phyloP scores from a whole-genome alignment of 2,329 filamentous ascomycete species.

The Pyrenophora tritici-repentis region DNA sequence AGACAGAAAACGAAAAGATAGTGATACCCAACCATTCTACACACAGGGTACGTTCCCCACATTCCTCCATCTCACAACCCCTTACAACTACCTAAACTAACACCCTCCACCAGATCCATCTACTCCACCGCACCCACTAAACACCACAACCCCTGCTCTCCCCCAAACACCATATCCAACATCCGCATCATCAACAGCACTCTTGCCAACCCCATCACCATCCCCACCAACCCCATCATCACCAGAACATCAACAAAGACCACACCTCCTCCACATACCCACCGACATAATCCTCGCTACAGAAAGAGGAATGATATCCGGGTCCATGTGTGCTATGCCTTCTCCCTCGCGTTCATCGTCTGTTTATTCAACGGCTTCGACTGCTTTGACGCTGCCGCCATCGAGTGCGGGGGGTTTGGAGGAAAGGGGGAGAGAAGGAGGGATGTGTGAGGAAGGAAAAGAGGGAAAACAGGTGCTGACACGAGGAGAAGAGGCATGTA shows the following conservation, averaged over 20 bases:
- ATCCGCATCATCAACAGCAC: neutral
- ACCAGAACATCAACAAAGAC: neutral
- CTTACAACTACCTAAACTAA: no score
- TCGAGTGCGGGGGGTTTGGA: no score
- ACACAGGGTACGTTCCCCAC: no score
- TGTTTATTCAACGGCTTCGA: neutral
- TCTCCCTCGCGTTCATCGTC: neutral
- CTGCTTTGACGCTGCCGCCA: no score
- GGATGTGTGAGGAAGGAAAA: no score
- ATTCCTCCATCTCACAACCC: no score
- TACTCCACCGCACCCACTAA: no score
- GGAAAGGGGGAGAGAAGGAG: no score
- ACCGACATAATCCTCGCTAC: slow-evolving; percentile 26
- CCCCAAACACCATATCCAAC: neutral
- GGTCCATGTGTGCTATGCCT: slow-evolving; percentile 7
- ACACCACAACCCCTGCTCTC: neutral
- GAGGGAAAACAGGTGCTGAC: neutral
- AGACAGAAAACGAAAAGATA: no score
- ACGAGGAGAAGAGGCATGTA: slow-evolving; percentile 17
- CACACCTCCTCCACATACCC: neutral
- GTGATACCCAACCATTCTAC: no score
- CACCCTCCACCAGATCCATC: no score
- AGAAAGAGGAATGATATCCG: slow-evolving; percentile 29
- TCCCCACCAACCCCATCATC: neutral
- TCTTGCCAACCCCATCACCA: neutral